Base-by-base conservation (phyloP, 75 land plant species). In the Picea glauca region DNA sequence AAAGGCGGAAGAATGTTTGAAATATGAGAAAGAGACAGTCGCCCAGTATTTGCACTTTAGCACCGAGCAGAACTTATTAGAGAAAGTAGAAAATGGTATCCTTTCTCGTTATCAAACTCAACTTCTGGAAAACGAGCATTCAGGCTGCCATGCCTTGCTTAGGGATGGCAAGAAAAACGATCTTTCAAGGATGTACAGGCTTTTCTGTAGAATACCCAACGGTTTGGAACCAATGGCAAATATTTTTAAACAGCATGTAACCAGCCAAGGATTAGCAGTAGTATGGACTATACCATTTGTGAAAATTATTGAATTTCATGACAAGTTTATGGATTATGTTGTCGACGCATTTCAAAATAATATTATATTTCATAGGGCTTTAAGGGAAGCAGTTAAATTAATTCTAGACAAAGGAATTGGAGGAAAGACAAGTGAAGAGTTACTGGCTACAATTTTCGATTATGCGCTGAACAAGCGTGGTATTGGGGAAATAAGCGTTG, bases 151-250 rank as follows among this genome's bases (percentile, higher is more conserved):
- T 89, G 91, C 91, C n/a, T 78, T 95, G 77, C 89, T 92, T 57
- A 88, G 90, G 83, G 93, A 95, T 85, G 93, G 90, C 74, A 95
- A 92, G 91, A 93, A 89, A 75, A 91, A 92, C 14, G 95, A 95
- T 86, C 79, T 95, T 54, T 93, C 95, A 57, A 85, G 98, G 60
- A 93, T 95, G 93, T 95, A 89, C 79, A 85, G 95, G 46, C 88
- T 95, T 35, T 93, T 91, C 67, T 85, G 78, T 60, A 86, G 87
- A 78, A 91, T 95, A 77, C 84, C 88, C 18, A 85, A 84, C 72
- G 95, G 98, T 0, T 78, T 95, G 54, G 95, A 93, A 21, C 98
- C 93, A 5, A 89, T 95, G 60, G 88, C 98, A 23, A 81, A 77
- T 64, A 90, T 89, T 60, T 95, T 95, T 26, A 26, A 26, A 26